These are phyloP conservation scores for Leonotis leonurus DNA, from an alignment of 257 asterid species.

Conservation along the genomic window DNA sequence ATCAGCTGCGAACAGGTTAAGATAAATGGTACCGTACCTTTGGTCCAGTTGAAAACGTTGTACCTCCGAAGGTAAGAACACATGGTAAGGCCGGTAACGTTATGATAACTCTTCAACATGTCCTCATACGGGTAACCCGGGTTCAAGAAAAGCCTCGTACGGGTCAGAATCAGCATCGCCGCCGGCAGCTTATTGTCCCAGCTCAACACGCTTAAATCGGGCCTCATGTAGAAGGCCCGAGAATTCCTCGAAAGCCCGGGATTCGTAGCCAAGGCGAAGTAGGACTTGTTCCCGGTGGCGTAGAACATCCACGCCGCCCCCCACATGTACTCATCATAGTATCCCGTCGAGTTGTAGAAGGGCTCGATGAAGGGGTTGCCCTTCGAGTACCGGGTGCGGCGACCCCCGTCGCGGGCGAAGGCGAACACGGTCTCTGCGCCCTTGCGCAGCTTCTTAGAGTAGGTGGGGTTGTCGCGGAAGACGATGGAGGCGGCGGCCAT, in stretches of 20 bases:
- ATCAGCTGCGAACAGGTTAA: no score
- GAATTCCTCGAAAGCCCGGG: conserved; percentile 32
- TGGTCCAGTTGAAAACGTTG: conserved; percentile 68
- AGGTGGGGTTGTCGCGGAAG: conserved; percentile 43
- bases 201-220: conserved; percentile 64
- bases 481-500: conserved; percentile 86
- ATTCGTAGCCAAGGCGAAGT: conserved; percentile 50
- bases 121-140: conserved; percentile 94
- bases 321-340: conserved; percentile 79
- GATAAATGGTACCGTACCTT: no score
- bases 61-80: conserved; percentile 60
- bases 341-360: conserved; percentile 69
- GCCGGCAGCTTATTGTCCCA: conserved; percentile 94
- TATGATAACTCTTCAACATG: conserved; percentile 58
- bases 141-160: conserved; percentile 55
- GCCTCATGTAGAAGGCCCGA: conserved; percentile 31
- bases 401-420: conserved; percentile 46
- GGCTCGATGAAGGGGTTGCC: conserved; percentile 55
- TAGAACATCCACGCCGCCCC: conserved; percentile 74
- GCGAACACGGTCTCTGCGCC: conserved; percentile 52
- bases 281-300: conserved; percentile 67
- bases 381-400: conserved; percentile 33
- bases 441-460: conserved; percentile 41
- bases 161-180: conserved; percentile 65
- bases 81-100: conserved; percentile 65